These are phyloP conservation scores for Eimeria acervulina DNA, from an alignment of 169 alveolate genomes.

Conservation along the genomic window DNA sequence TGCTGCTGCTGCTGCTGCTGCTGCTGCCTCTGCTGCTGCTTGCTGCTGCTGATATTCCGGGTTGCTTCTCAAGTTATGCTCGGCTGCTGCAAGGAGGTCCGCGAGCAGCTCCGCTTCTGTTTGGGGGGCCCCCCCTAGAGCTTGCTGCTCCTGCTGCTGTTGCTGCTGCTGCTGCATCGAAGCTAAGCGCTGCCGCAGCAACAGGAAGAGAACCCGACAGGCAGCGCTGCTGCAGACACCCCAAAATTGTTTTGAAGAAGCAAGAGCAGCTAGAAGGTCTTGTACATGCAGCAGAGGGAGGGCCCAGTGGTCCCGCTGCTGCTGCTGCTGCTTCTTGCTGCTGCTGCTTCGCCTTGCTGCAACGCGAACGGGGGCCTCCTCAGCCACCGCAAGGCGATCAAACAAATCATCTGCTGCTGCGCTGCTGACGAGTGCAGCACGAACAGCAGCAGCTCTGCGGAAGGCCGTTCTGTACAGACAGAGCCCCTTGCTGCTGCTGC, in stretches of 20 bases:
- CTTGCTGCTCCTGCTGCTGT: neutral
- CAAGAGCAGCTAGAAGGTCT: constrained; percentile 36
- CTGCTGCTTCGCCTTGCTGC: constrained; percentile 14
- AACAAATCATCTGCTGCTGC: constrained; percentile 64
- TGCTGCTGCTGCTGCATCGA: constrained; percentile 37
- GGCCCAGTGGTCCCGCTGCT: neutral
- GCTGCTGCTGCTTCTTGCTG: constrained; percentile 44
- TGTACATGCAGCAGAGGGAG: constrained; percentile 49
- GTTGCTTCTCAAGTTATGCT: neutral
- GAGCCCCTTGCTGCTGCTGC: constrained; percentile 52
- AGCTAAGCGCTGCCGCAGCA: constrained; percentile 37
- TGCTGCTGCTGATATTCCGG: constrained; percentile 48
- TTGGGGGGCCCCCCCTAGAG: neutral
- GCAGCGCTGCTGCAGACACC: constrained; percentile 69
- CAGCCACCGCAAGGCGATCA: constrained; percentile 32
- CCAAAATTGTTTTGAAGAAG: constrained; percentile 30
- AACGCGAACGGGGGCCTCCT: neutral
- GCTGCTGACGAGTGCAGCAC: constrained; percentile 41
- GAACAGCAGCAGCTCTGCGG: constrained; percentile 45
- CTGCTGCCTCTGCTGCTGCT: constrained; percentile 14
- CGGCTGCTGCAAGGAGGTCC: constrained; percentile 24
- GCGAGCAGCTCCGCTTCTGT: constrained; percentile 36
- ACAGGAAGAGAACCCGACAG: constrained; percentile 41
- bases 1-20: constrained; percentile 44
- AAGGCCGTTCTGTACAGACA: constrained; percentile 48